Conservation (phyloP, 139 green algal species). For the Pseudopediastrum boryanum region DNA sequence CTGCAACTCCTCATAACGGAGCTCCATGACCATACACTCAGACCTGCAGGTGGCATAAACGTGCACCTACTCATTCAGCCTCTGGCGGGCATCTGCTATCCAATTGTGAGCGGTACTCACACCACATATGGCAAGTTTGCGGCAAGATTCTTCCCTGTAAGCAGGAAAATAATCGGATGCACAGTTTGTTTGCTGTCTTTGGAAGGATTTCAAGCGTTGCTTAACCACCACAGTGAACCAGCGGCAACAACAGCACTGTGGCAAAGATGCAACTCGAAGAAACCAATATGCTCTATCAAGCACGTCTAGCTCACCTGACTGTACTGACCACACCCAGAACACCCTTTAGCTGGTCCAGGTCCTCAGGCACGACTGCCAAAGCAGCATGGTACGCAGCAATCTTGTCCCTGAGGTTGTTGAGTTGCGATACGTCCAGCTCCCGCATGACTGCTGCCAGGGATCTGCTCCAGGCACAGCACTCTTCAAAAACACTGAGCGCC, state of each 20-base stretch:
- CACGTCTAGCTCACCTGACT: constrained; percentile 31
- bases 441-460: constrained; percentile 72
- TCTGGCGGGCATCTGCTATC: neutral
- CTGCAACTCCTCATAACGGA: constrained; percentile 76
- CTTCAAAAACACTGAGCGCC: constrained; percentile 66
- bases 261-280: neutral
- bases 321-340: constrained; percentile 50
- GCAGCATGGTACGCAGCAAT: constrained; percentile 28
- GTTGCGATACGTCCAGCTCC: constrained; percentile 60
- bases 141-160: no score
- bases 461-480: constrained; percentile 76
- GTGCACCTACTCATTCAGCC: neutral
- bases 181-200: no score
- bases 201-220: no score
- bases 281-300: neutral
- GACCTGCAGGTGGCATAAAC: neutral
- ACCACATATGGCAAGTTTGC: no score
- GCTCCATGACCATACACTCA: constrained; percentile 75
- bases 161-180: no score
- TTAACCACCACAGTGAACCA: no score
- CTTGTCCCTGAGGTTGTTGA: constrained; percentile 47
- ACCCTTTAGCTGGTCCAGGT: constrained; percentile 30
- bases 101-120: neutral
- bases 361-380: constrained; percentile 11
- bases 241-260: neutral